Evolutionary conservation across 176 grass and related monocot genomes (phyloP).

Genomic region (Metroxylon sagu): DNA sequence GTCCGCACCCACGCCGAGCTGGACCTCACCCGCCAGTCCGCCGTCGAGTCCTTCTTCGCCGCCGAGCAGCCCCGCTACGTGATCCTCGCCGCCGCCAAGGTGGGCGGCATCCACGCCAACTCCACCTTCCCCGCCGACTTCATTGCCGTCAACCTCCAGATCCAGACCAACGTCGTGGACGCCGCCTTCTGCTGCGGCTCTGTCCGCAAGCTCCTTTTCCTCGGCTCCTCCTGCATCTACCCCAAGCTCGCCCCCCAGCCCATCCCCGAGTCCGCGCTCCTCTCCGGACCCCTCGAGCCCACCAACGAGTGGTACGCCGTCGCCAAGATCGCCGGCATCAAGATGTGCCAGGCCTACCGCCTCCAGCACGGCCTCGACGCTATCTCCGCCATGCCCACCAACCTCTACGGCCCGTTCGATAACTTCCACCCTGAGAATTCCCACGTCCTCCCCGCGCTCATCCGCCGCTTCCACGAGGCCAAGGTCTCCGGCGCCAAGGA

Average conservation of each 20-base stretch:
- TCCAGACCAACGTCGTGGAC: constrained; percentile 81
- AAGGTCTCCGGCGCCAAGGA: constrained; percentile 28
- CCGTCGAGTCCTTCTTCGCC: constrained; percentile 71
- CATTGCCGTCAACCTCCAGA: constrained; percentile 79
- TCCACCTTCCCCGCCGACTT: constrained; percentile 66
- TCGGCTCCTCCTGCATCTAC: constrained; percentile 85
- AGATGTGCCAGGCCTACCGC: constrained; percentile 82
- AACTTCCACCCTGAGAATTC: not conserved
- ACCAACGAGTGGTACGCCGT: constrained; percentile 85
- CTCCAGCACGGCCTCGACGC: constrained; percentile 69
- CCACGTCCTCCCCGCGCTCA: constrained; percentile 57
- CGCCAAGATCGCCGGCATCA: constrained; percentile 79
- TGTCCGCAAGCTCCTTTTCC: constrained; percentile 73
- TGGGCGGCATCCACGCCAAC: constrained; percentile 81
- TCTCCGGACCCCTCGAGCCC: constrained; percentile 71
- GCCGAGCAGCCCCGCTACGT: constrained; percentile 50
- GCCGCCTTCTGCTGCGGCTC: constrained; percentile 44
- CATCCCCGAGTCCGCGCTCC: constrained; percentile 52
- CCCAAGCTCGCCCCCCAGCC: constrained; percentile 74
- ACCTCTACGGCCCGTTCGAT: not conserved
- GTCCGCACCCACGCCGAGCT: constrained; percentile 55
- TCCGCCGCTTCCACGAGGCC: constrained; percentile 70
- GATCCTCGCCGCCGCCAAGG: constrained; percentile 65
- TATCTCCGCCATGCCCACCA: constrained; percentile 48
- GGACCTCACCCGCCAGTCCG: constrained; percentile 57